Evolutionary conservation across 108 stramenopile species (phyloP).

Genomic region (Mediolabrus comicus): DNA sequence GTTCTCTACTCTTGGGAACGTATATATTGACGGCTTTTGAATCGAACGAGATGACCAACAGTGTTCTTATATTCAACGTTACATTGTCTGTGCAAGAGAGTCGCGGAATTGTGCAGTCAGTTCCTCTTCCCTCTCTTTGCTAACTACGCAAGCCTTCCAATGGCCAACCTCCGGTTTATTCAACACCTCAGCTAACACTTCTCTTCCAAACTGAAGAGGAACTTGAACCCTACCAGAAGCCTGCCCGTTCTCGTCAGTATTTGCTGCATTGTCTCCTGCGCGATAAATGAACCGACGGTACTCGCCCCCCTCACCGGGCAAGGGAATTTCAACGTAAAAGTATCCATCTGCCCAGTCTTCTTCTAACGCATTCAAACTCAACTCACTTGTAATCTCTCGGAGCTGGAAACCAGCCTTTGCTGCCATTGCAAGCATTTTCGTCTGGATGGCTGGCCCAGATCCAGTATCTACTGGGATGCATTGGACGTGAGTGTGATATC

Average conservation of each 20-base stretch:
- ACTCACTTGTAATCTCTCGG: slow-evolving; percentile 67
- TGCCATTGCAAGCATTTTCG: slow-evolving; percentile 70
- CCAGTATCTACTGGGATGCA: slow-evolving; percentile 70
- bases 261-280: slow-evolving; percentile 28
- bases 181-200: slow-evolving; percentile 76
- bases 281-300: slow-evolving; percentile 55
- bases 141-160: slow-evolving; percentile 86
- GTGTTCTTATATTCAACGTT: not conserved
- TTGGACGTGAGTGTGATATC: slow-evolving; percentile 87
- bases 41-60: too few relatives aligned
- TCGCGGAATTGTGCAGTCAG: slow-evolving; percentile 57
- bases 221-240: slow-evolving; percentile 22
- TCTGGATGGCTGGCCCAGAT: slow-evolving; percentile 46
- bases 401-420: slow-evolving; percentile 54
- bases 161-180: slow-evolving; percentile 67
- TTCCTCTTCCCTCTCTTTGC: slow-evolving; percentile 71
- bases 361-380: slow-evolving; percentile 53
- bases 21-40: too few relatives aligned
- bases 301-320: slow-evolving; percentile 30
- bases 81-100: slow-evolving; percentile 32
- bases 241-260: not conserved
- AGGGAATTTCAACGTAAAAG: slow-evolving; percentile 64
- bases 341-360: slow-evolving; percentile 52
- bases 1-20: too few relatives aligned
- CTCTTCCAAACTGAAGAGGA: slow-evolving; percentile 89